phyloP scores from a whole-genome alignment of 1,284 basidiomycete species.

The Paramarasmius palmivorus region DNA sequence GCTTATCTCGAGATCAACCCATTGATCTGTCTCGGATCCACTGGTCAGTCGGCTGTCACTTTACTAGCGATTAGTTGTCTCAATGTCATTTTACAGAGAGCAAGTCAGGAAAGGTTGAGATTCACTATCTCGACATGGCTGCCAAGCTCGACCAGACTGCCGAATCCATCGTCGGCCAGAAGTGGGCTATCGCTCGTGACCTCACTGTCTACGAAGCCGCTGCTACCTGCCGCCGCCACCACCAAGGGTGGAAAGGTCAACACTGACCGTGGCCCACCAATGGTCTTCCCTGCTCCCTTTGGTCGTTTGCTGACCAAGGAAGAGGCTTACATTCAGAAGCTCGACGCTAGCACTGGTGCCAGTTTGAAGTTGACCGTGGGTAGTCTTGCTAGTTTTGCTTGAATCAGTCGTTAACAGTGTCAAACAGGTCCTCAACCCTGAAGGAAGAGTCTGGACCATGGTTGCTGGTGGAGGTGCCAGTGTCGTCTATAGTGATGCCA shows the following conservation, averaged over 20 bases:
- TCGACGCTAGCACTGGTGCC: constrained; percentile 96
- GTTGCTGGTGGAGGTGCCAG: constrained; percentile 88
- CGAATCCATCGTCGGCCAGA: constrained; percentile 96
- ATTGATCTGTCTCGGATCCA: constrained; percentile 84
- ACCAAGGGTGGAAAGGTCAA: constrained; percentile 56
- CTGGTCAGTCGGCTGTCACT: background rate
- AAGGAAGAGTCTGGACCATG: constrained; percentile 99
- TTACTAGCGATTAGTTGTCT: background rate
- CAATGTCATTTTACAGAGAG: constrained; percentile 45
- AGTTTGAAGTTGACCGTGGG: constrained; percentile 91
- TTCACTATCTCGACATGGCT: constrained; percentile 99
- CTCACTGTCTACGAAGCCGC: constrained; percentile 65
- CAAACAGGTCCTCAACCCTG: constrained; percentile 79
- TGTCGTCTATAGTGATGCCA: constrained; percentile 83
- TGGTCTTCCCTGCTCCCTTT: constrained; percentile 98
- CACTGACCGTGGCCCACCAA: constrained; percentile 94
- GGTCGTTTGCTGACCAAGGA: constrained; percentile 98
- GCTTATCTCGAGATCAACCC: constrained; percentile 99
- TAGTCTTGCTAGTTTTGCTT: too few species aligned
- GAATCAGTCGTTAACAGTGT: too few species aligned
- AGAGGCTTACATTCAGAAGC: constrained; percentile 98
- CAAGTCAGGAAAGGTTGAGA: constrained; percentile 67
- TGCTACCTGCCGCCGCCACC: constrained; percentile 38
- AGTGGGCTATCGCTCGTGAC: constrained; percentile 98
- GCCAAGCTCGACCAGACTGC: constrained; percentile 99